Conservation (phyloP, 2,329 filamentous ascomycete species). For the Pleomassaria siparia region DNA sequence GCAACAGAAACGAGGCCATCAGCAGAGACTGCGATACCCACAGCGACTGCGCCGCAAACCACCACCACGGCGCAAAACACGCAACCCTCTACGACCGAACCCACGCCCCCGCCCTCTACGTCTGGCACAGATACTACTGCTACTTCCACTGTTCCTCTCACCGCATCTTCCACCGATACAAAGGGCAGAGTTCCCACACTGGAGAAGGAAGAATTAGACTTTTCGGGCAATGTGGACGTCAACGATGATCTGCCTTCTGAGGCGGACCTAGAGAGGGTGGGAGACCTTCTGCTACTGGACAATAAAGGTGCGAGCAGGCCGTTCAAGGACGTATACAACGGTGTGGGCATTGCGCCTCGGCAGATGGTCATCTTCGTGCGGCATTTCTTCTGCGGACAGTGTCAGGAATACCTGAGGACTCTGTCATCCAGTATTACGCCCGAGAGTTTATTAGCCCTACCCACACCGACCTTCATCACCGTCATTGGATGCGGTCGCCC, state of each 20-base stretch:
- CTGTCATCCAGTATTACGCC: conserved; percentile 60
- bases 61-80: background rate
- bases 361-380: conserved; percentile 74
- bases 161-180: conserved; percentile 7
- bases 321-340: conserved; percentile 42
- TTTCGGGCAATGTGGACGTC: conserved; percentile 39
- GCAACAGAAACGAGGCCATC: conserved; percentile 12
- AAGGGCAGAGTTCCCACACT: conserved; percentile 33
- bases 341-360: conserved; percentile 41
- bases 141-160: conserved; percentile 17
- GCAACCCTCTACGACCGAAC: conserved; percentile 1
- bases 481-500: conserved; percentile 74
- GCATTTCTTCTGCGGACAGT: conserved; percentile 80
- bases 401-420: conserved; percentile 71
- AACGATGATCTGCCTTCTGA: conserved; percentile 39
- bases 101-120: conserved; percentile 30
- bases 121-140: conserved; percentile 15
- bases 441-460: conserved; percentile 49
- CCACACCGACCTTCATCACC: conserved; percentile 62
- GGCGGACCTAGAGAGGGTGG: conserved; percentile 31
- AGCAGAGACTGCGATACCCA: conserved; percentile 9
- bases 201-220: conserved; percentile 31
- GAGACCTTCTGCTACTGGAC: conserved; percentile 39
- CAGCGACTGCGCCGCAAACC: conserved; percentile 13
- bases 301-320: conserved; percentile 36